These are phyloP conservation scores for Kodamaea fukazawae DNA, from an alignment of 805 yeast species.

Conservation along the genomic window DNA sequence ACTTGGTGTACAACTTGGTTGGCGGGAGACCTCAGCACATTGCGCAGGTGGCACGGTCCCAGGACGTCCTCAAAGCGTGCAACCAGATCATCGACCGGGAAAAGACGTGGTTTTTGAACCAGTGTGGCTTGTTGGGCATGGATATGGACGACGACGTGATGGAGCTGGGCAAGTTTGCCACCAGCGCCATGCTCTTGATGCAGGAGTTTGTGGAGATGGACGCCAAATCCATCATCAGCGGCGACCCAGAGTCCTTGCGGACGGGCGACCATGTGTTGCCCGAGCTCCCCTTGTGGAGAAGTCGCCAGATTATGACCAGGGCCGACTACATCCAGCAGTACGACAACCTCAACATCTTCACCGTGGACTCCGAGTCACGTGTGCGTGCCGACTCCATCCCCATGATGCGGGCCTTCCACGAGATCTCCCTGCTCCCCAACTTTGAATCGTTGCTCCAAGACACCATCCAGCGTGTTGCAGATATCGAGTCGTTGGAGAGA, in stretches of 20 bases:
- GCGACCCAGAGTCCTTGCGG: slow-evolving; percentile 3
- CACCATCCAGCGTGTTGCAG: slow-evolving; percentile 65
- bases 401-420: slow-evolving; percentile 87
- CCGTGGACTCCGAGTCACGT: slow-evolving; percentile 68
- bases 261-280: slow-evolving; percentile 56
- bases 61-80: slow-evolving; percentile 57
- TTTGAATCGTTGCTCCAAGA: slow-evolving; percentile 65
- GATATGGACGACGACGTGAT: slow-evolving; percentile 88
- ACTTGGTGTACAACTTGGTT: slow-evolving; percentile 60
- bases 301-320: slow-evolving; percentile 81
- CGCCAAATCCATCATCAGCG: slow-evolving; percentile 25
- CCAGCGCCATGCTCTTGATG: slow-evolving; percentile 72
- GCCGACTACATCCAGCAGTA: slow-evolving; percentile 74
- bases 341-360: slow-evolving; percentile 75
- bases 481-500: slow-evolving; percentile 73
- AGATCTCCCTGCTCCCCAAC: slow-evolving; percentile 67
- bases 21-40: slow-evolving; percentile 88
- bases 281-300: slow-evolving; percentile 77
- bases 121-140: slow-evolving; percentile 73
- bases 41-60: slow-evolving; percentile 62
- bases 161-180: slow-evolving; percentile 75
- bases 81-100: slow-evolving; percentile 73
- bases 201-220: slow-evolving; percentile 71
- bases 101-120: slow-evolving; percentile 81
- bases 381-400: slow-evolving; percentile 83